Conservation (phyloP, 2,329 filamentous ascomycete species). For the Erysiphe pulchra region DNA sequence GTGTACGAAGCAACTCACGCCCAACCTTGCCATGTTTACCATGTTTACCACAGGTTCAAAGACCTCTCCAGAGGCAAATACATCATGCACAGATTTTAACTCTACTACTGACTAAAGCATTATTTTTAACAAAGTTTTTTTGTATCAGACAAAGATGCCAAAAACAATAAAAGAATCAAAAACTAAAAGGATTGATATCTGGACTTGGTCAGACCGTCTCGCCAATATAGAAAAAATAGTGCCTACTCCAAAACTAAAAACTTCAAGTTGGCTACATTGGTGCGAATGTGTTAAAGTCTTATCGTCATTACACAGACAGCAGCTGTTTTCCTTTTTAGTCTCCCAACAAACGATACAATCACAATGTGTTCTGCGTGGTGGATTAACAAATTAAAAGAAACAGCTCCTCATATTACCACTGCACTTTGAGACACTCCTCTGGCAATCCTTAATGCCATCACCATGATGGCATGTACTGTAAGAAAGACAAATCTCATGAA, state of each 20-base stretch:
- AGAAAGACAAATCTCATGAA: neutral
- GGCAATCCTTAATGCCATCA: neutral
- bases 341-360: neutral
- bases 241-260: neutral
- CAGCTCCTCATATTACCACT: neutral
- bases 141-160: neutral
- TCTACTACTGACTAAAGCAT: too few species aligned
- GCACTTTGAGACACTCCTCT: neutral
- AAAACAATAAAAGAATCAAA: neutral
- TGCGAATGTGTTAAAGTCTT: neutral
- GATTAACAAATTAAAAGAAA: neutral
- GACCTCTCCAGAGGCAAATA: too few species aligned
- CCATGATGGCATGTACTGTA: neutral
- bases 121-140: neutral
- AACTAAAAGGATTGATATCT: neutral
- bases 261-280: neutral
- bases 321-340: neutral
- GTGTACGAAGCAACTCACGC: too few species aligned
- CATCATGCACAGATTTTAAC: too few species aligned
- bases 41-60: too few species aligned
- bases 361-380: neutral
- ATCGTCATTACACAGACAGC: neutral
- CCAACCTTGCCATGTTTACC: too few species aligned
- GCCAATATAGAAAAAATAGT: neutral
- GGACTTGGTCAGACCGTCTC: neutral